A percentile compares a stretch with the other conserved stretches of the same genome.
Conservation (phyloP, 768 basidiomycete species). For the Hydnomerulius pinastri region DNA sequence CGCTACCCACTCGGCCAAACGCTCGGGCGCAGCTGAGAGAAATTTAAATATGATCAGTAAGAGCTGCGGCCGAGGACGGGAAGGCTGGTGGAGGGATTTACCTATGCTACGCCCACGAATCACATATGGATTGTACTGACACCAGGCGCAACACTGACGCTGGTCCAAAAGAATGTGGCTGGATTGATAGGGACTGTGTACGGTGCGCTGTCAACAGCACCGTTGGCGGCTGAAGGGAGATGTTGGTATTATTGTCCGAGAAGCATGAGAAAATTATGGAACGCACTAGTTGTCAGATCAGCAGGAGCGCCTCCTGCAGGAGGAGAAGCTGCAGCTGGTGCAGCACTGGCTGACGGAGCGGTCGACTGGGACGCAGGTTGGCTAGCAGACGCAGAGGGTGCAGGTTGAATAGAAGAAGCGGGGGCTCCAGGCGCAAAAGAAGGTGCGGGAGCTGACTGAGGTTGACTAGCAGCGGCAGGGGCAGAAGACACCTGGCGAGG, state of each 20-base stretch:
- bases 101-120: background rate
- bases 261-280: background rate
- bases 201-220: slow-evolving; percentile 1
- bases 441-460: background rate
- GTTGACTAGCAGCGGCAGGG: background rate
- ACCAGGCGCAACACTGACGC: slow-evolving; percentile 4
- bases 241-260: background rate
- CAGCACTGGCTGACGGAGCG: background rate
- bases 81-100: background rate
- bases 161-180: slow-evolving; percentile 10
- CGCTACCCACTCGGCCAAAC: too few species aligned
- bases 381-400: background rate
- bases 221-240: background rate
- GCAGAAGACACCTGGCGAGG: background rate
- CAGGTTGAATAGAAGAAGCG: background rate
- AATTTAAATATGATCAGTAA: background rate
- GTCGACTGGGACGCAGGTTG: background rate
- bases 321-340: background rate
- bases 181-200: slow-evolving; percentile 7
- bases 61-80: too few species aligned
- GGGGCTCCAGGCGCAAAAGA: background rate
- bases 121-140: slow-evolving; percentile 11
- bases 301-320: background rate
- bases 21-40: background rate
- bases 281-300: slow-evolving; percentile 5